Percentiles rank a stretch among this genome's conserved stretches.
Conservation (phyloP, 2,329 filamentous ascomycete genomes). For the Falciphora oryzae region DNA sequence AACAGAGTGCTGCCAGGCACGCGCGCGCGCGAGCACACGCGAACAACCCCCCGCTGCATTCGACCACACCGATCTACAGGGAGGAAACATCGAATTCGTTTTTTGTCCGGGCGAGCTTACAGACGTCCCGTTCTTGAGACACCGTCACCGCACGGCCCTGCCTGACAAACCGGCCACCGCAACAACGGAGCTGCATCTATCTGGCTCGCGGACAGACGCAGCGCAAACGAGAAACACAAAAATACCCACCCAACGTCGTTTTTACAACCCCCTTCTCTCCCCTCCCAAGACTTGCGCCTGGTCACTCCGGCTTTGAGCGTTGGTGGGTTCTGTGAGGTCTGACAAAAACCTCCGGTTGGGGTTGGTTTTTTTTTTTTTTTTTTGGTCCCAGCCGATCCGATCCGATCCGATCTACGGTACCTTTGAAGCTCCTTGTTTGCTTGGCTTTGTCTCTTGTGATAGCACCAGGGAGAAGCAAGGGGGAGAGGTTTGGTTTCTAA, state of each 20-base stretch:
- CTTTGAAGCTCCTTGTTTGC: background rate
- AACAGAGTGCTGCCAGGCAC: background rate
- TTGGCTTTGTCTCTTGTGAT: slow-evolving; percentile 1
- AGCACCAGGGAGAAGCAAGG: slow-evolving; percentile 9
- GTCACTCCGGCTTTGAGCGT: background rate
- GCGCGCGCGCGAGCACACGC: background rate
- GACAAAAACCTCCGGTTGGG: background rate
- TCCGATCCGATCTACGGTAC: slow-evolving; percentile 2
- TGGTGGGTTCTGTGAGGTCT: background rate
- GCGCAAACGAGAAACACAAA: slow-evolving; percentile 3
- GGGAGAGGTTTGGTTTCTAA: background rate
- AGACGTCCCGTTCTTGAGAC: slow-evolving; percentile 13
- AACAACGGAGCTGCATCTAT: background rate
- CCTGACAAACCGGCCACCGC: slow-evolving; percentile 13
- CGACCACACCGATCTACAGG: background rate
- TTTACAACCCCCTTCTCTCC: background rate
- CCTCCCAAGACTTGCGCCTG: too few relatives aligned
- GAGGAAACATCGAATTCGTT: background rate
- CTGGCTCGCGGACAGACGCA: background rate
- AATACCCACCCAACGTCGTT: slow-evolving; percentile 4
- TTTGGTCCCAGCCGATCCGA: slow-evolving; percentile 9
- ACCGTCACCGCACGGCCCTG: slow-evolving; percentile 16
- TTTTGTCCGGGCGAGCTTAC: background rate
- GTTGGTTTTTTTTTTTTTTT: slow-evolving; percentile 6
- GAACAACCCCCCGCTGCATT: background rate